These are phyloP conservation scores for Mortierella sp. DNA, from an alignment of 371 early-diverging fungal genomes.

Conservation along the genomic window DNA sequence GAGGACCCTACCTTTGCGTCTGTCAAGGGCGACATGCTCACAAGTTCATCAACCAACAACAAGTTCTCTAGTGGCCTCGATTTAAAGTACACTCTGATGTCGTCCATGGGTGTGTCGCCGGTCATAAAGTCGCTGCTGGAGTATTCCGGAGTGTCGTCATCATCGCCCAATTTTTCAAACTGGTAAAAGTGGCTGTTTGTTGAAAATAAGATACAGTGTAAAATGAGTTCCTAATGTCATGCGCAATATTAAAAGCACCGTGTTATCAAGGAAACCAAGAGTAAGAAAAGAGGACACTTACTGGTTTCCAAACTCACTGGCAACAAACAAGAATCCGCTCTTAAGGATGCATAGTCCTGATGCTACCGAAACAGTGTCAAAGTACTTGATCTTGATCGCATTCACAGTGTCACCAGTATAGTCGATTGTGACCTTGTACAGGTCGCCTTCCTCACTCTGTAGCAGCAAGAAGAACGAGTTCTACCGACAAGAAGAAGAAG, in stretches of 20 bases:
- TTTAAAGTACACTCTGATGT: conserved; percentile 75
- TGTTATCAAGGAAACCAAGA: too few species aligned
- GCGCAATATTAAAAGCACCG: too few species aligned
- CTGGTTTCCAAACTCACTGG: conserved; percentile 93
- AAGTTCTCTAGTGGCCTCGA: conserved; percentile 88
- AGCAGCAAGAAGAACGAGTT: conserved; percentile 89
- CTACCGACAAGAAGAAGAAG: conserved; percentile 60
- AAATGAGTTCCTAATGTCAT: neutral
- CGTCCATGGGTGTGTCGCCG: conserved; percentile 61
- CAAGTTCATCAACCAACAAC: conserved; percentile 89
- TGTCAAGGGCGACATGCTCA: conserved; percentile 85
- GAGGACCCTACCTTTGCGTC: conserved; percentile 59
- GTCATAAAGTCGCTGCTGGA: conserved; percentile 76
- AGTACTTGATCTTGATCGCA: conserved; percentile 87
- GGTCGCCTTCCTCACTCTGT: conserved; percentile 95
- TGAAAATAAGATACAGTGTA: neutral
- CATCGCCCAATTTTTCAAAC: conserved; percentile 93
- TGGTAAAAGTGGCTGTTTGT: conserved; percentile 81
- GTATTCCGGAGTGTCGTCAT: conserved; percentile 85
- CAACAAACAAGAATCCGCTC: conserved; percentile 94
- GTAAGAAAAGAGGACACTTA: conserved; percentile 57
- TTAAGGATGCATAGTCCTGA: conserved; percentile 87
- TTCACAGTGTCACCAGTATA: conserved; percentile 75
- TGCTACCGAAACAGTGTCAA: conserved; percentile 92
- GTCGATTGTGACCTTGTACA: conserved; percentile 94